These are phyloP conservation scores for Cryptococcus sp. DNA, from an alignment of 1,284 basidiomycete genomes.

Conservation along the genomic window DNA sequence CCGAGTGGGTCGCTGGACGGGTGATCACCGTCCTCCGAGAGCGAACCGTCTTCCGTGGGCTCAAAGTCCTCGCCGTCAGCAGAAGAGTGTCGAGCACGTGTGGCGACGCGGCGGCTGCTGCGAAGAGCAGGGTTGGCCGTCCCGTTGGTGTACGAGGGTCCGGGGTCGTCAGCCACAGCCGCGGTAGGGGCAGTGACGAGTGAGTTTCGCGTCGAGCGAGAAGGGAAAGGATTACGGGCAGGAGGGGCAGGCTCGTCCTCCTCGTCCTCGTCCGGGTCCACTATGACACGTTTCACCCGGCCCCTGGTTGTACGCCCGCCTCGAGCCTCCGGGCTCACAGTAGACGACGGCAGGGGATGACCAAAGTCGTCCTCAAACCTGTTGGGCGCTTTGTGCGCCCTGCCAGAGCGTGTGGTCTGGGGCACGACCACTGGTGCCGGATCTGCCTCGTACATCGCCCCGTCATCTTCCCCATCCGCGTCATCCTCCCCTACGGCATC, in stretches of 20 bases:
- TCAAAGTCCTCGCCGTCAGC: conserved; percentile 17
- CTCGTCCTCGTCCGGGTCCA: conserved; percentile 39
- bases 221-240: conserved; percentile 23
- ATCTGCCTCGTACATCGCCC: not conserved
- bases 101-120: not conserved
- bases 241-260: conserved; percentile 16
- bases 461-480: conserved; percentile 13
- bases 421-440: not conserved
- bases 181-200: not conserved
- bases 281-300: conserved; percentile 34
- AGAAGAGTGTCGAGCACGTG: conserved; percentile 10
- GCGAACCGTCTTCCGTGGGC: conserved; percentile 13
- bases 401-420: conserved; percentile 13
- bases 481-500: conserved; percentile 38
- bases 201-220: conserved; percentile 16
- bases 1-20: conserved; percentile 15
- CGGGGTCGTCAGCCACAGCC: not conserved
- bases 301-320: conserved; percentile 8
- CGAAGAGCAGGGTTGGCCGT: not conserved
- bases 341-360: not conserved
- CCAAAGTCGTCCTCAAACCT: conserved; percentile 35
- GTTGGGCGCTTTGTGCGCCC: conserved; percentile 53
- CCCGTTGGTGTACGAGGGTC: conserved; percentile 14
- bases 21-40: conserved; percentile 10
- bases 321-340: not conserved